These are phyloP conservation scores for Lenwebbia sp. DNA, from an alignment of 345 rosid species.

Conservation along the genomic window DNA sequence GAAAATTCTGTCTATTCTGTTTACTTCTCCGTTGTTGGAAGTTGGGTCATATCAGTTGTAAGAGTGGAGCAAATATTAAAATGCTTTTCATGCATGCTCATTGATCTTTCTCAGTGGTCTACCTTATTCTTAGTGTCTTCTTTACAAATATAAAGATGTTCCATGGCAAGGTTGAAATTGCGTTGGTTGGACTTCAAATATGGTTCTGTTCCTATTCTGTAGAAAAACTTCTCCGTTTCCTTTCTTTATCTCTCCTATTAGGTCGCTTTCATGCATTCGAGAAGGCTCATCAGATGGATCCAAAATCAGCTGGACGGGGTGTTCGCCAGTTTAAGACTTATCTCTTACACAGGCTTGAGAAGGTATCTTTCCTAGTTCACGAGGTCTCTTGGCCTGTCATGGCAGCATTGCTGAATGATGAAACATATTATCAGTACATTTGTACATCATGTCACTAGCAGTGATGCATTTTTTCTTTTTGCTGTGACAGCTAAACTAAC, in stretches of 20 bases:
- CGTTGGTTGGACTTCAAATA: background rate
- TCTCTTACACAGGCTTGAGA: conserved; percentile 67
- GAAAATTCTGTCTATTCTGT: background rate
- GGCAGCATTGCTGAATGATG: background rate
- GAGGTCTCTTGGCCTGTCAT: background rate
- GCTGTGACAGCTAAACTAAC: background rate
- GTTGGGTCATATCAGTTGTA: background rate
- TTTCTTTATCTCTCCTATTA: conserved; percentile 8
- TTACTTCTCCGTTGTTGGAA: background rate
- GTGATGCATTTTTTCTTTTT: background rate
- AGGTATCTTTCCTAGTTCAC: conserved; percentile 25
- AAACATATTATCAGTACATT: background rate
- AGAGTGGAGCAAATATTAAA: background rate
- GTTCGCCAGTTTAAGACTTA: conserved; percentile 94
- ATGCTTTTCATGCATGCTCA: background rate
- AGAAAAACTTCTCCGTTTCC: background rate
- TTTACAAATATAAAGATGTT: background rate
- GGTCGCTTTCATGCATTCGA: conserved; percentile 96
- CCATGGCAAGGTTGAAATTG: background rate
- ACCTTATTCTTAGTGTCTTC: background rate
- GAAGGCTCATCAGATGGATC: conserved; percentile 72
- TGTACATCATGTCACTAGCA: background rate
- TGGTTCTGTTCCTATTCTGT: background rate
- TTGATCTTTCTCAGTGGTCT: background rate
- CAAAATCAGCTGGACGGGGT: conserved; percentile 60